Base-by-base conservation (phyloP, 1,284 basidiomycete genomes). In the Pseudomicrostroma phylloplanum region DNA sequence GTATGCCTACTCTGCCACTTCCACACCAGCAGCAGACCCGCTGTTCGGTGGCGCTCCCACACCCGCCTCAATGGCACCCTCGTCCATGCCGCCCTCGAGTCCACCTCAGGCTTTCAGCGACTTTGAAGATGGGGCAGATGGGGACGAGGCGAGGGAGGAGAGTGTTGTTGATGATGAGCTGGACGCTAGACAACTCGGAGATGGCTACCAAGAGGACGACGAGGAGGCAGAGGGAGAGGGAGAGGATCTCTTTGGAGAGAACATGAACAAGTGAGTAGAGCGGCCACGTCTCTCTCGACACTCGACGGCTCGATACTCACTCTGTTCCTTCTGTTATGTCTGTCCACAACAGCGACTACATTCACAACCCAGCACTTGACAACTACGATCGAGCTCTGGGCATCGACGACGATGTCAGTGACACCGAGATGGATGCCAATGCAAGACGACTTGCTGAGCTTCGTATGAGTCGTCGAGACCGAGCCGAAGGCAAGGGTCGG, bases 211-310 rank as follows among this genome's bases (percentile, higher is more conserved):
- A 30, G 86, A 69, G 15, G 90, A 88, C 8, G 86, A 86, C 43
- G 89, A 88, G 6, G 91, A 86, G 21, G 78, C 79, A 39, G 81
- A 82, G 26, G 81, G 78, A 21, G 90, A 92, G 25, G 92, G 91
- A 41, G 93, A 96, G 80, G 93, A 98, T 81, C 85, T 98, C 26
- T 97, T 94, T 81, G 90, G 85, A 53, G 88, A 94, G 15, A 84
- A 54, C 21, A 54, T 54, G 51, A 36, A 36, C 30, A 36, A 36
- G 30, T 36, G 30, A 36, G 30, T 36, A 36, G 3, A 9, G 3
- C 30, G 30, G 30, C 30, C 30, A 36, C 30, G 3, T 3, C 9
- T 36, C 9, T 4, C 30, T 36, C 30, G 4, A 9, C 30, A 3
- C 3, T 36, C 3, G 30, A 36, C 9, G 30, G 30, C 30, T 36